A percentile compares a stretch with the other conserved stretches of the same genome.
Conservation (phyloP, 257 asterid genomes). For the Ilex asprella region DNA sequence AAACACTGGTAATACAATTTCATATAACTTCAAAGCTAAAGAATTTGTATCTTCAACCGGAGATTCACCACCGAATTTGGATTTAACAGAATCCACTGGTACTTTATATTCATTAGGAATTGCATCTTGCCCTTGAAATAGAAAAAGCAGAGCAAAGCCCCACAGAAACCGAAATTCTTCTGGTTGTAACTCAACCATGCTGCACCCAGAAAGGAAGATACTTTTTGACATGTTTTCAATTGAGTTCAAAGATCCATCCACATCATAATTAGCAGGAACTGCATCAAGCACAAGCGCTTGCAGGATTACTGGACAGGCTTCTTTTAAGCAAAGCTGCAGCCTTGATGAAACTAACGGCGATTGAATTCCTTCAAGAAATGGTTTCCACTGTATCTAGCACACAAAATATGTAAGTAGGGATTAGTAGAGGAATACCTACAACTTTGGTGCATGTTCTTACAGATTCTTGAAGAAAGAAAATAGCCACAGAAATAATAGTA, state of each 20-base stretch:
- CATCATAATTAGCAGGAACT: conserved; percentile 46
- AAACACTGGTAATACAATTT: conserved; percentile 51
- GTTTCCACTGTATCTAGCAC: conserved; percentile 69
- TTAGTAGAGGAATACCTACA: conserved; percentile 9
- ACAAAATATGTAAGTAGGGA: conserved; percentile 16
- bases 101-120: conserved; percentile 31
- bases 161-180: conserved; percentile 79
- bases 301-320: conserved; percentile 94
- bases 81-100: conserved; percentile 36
- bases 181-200: conserved; percentile 70
- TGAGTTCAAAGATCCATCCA: conserved; percentile 35
- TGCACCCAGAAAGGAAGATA: conserved; percentile 62
- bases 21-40: conserved; percentile 36
- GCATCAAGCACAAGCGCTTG: conserved; percentile 95
- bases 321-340: conserved; percentile 81
- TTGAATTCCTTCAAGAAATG: conserved; percentile 94
- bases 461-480: too few relatives aligned
- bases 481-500: conserved; percentile 7
- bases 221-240: conserved; percentile 30
- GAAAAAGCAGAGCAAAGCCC: conserved; percentile 73
- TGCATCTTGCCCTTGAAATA: conserved; percentile 71
- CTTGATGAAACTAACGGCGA: conserved; percentile 67
- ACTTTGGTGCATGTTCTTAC: neutral
- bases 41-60: conserved; percentile 43
- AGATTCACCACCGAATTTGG: conserved; percentile 48